These are phyloP conservation scores for Trichoderma oligosporum DNA, from an alignment of 2,329 filamentous ascomycete species.

Conservation along the genomic window DNA sequence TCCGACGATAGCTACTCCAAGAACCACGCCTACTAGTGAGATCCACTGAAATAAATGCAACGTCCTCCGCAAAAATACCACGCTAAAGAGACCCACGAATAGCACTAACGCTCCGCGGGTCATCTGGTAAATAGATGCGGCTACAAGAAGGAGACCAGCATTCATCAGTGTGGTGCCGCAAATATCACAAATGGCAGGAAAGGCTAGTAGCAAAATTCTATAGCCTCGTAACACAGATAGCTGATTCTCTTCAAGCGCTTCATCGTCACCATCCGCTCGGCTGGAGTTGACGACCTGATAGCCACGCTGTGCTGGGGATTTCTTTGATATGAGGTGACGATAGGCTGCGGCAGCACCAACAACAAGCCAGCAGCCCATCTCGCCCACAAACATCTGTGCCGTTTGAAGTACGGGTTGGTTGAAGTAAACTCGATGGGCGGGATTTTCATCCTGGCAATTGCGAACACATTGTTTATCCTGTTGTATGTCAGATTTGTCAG, in stretches of 20 bases:
- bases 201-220: constrained; percentile 69
- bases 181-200: constrained; percentile 91
- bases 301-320: constrained; percentile 44
- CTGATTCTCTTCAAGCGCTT: constrained; percentile 27
- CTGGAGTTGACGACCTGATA: constrained; percentile 64
- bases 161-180: constrained; percentile 97
- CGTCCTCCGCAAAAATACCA: constrained; percentile 77
- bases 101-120: constrained; percentile 89
- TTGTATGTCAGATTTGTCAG: constrained; percentile 33
- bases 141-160: constrained; percentile 86
- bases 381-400: constrained; percentile 95
- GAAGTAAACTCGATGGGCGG: constrained; percentile 66
- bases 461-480: constrained; percentile 96
- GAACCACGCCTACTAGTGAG: constrained; percentile 78
- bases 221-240: constrained; percentile 64
- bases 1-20: constrained; percentile 85
- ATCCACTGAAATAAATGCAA: constrained; percentile 90
- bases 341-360: constrained; percentile 68
- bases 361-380: constrained; percentile 94
- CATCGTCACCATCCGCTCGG: constrained; percentile 29
- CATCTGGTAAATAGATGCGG: constrained; percentile 98
- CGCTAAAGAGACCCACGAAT: constrained; percentile 93
- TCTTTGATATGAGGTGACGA: constrained; percentile 49
- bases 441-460: constrained; percentile 72
- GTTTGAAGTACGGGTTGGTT: constrained; percentile 96